Conservation (phyloP, 768 basidiomycete species). For the button mushroom (Agaricus bisporus) region DNA sequence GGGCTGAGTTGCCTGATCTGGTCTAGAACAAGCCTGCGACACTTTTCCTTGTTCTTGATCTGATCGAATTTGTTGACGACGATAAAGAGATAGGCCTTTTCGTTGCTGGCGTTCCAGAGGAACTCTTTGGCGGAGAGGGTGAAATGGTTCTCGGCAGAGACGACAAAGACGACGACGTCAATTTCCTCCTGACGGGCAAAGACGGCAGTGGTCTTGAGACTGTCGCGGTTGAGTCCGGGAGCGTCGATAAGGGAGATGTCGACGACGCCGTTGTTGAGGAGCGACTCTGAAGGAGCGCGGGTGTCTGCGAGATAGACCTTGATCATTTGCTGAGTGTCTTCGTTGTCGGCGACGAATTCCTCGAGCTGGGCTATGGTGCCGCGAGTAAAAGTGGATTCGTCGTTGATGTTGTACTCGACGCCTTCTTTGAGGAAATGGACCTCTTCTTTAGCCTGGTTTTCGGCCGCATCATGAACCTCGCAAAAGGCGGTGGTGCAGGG, state of each 20-base stretch:
- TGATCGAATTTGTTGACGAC: constrained; percentile 98
- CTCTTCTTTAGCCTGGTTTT: constrained; percentile 77
- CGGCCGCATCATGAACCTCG: constrained; percentile 88
- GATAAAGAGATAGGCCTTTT: constrained; percentile 97
- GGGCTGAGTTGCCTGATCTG: constrained; percentile 93
- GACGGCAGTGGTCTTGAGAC: constrained; percentile 87
- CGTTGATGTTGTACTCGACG: constrained; percentile 56
- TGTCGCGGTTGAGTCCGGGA: constrained; percentile 95
- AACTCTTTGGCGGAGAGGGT: constrained; percentile 95
- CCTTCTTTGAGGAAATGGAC: constrained; percentile 77
- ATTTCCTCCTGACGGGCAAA: constrained; percentile 97
- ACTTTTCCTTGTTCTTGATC: constrained; percentile 93
- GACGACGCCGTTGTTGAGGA: constrained; percentile 91
- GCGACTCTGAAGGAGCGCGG: constrained; percentile 71
- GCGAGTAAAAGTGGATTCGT: constrained; percentile 73
- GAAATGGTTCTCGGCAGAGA: constrained; percentile 97
- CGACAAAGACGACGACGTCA: constrained; percentile 97
- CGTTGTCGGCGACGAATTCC: constrained; percentile 70
- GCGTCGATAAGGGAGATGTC: constrained; percentile 98
- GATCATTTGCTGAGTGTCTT: constrained; percentile 65
- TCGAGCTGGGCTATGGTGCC: constrained; percentile 68
- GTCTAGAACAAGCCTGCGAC: constrained; percentile 80
- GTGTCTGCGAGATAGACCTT: constrained; percentile 88
- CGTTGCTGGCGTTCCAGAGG: constrained; percentile 85
- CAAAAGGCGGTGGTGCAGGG: constrained; percentile 97